phyloP scores from a whole-genome alignment of 2,329 filamentous ascomycete genomes.

The Diplocarpon rosae region DNA sequence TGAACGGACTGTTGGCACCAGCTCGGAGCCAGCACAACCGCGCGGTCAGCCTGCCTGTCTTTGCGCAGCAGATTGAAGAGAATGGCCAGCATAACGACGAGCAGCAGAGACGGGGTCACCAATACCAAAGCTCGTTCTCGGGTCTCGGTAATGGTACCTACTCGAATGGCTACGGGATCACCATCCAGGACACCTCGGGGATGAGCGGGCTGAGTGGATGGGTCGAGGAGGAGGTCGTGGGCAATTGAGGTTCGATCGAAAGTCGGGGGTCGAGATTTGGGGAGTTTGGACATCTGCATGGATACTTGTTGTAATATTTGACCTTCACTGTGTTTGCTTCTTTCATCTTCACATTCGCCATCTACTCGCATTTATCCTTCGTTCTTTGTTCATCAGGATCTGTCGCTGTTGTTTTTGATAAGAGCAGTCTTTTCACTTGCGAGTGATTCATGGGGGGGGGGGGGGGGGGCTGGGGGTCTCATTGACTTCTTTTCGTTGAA shows the following conservation, averaged over 20 bases:
- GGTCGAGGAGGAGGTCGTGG: conserved; percentile 43
- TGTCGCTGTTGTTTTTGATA: too few species aligned
- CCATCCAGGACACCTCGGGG: conserved; percentile 43
- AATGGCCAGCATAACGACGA: conserved; percentile 33
- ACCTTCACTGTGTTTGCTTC: conserved; percentile 14
- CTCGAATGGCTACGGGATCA: conserved; percentile 42
- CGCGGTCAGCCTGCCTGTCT: conserved; percentile 75
- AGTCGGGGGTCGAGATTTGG: neutral
- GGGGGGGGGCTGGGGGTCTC: too few species aligned
- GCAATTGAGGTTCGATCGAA: conserved; percentile 15
- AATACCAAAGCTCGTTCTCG: conserved; percentile 51
- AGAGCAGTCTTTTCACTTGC: too few species aligned
- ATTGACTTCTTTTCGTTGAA: too few species aligned
- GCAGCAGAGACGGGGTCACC: conserved; percentile 45
- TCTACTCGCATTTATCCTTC: too few species aligned
- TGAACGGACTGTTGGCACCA: conserved; percentile 68
- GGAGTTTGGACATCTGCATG: conserved; percentile 14
- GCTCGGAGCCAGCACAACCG: conserved; percentile 47
- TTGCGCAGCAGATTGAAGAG: conserved; percentile 51
- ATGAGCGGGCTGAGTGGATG: conserved; percentile 56
- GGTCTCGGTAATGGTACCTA: conserved; percentile 22
- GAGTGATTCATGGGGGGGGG: too few species aligned
- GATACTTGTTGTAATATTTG: conserved; percentile 21
- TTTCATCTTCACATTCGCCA: conserved; percentile 2
- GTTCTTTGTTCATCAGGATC: too few species aligned